Base-by-base conservation (phyloP, 106 monocot genomes). In the Agapanthus africanus region DNA sequence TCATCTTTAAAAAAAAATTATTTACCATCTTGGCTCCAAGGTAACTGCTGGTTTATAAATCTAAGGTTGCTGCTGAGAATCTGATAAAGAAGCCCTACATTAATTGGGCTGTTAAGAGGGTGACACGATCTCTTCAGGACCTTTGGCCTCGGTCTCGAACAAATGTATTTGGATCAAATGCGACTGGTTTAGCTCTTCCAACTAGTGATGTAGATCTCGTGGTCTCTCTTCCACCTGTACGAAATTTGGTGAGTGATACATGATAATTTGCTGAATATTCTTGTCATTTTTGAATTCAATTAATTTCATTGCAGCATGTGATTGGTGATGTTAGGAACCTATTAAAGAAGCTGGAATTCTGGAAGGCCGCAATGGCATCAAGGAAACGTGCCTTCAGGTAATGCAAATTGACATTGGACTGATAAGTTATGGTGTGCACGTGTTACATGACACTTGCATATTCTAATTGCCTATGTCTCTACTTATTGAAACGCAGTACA, bases 261-360 rank as follows among this genome's bases (percentile, higher is more conserved):
- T 79, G 37, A 11, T 51, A 22, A 22, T 25, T 44, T 39, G 30
- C 9, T 38, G 40, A 46, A 56, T 59, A 36, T 46, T 37, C 27
- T 70, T 18, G 11, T 30, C 32, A 62, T 61, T 23, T 1, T 63
- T 73, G 9, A 22, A 25, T 57, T 40, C 32, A 36, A 6, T 51
- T 67, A 67, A 16, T 41, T 71, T 36, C 61, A 61, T n/a, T 7
- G 6, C 18, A 19, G 36, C 49, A 51, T 39, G 50, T 25, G 37
- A 22, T 30, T 65, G 8, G 33, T 61, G 34, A 65, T 82, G 21
- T 68, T 75, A 99, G 99, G 99, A 99, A 80, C 99, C 99, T 70
- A 99, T 99, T 23, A 99, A 90, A 81, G 99, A 99, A 87, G 99
- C 99, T 81, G 99, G 99, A 68, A 99, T 99, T 78, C 81, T 99